phyloP scores from a whole-genome alignment of 352 stramenopile genomes.

The Thalassiosira allenii region DNA sequence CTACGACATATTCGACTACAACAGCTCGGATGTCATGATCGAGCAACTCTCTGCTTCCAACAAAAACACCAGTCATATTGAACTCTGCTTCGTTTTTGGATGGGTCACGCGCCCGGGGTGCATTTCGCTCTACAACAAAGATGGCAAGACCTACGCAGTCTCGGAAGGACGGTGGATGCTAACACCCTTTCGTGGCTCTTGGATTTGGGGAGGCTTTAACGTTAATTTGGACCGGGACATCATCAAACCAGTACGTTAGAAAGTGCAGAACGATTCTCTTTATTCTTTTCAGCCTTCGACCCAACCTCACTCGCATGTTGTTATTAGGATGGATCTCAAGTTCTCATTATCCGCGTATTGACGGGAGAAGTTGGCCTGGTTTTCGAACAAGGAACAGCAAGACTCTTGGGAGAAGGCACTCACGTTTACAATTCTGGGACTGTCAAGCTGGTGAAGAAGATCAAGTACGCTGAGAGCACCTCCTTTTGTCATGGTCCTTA shows the following conservation, averaged over 20 bases:
- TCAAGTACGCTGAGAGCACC: slow-evolving; percentile 4
- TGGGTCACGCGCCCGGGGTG: slow-evolving; percentile 28
- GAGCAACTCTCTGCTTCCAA: background rate
- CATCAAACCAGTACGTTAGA: too few relatives aligned
- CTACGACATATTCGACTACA: slow-evolving; percentile 5
- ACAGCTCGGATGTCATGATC: background rate
- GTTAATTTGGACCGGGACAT: too few relatives aligned
- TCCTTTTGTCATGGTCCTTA: slow-evolving; percentile 46
- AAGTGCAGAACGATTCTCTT: too few relatives aligned
- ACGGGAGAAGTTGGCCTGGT: slow-evolving; percentile 34
- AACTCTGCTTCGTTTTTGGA: slow-evolving; percentile 12
- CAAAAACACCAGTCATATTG: slow-evolving; percentile 9
- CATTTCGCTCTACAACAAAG: slow-evolving; percentile 42
- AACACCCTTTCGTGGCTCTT: background rate
- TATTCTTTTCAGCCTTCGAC: too few relatives aligned
- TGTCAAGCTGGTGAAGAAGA: slow-evolving; percentile 4
- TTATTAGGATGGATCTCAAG: slow-evolving; percentile 29
- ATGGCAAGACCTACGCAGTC: slow-evolving; percentile 35
- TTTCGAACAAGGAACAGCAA: slow-evolving; percentile 18
- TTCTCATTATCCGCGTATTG: slow-evolving; percentile 50
- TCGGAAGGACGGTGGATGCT: slow-evolving; percentile 36
- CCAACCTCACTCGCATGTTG: too few relatives aligned
- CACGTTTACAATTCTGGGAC: slow-evolving; percentile 59
- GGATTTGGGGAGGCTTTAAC: background rate
- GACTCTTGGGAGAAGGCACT: slow-evolving; percentile 43